Conservation (phyloP, 2,329 filamentous ascomycete species). For the Fusarium transvaalense region DNA sequence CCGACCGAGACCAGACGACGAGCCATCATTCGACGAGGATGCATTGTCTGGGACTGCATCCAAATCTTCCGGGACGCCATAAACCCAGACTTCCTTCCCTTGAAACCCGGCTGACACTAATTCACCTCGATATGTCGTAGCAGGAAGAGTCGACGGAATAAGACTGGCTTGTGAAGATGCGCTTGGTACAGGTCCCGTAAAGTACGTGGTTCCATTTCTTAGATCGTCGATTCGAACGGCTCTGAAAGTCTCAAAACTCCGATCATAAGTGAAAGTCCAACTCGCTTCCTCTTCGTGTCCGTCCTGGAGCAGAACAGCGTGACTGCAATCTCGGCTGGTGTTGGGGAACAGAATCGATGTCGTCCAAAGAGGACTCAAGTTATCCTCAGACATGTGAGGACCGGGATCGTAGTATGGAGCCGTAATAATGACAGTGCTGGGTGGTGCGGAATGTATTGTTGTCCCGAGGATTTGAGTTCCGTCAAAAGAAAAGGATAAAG, state of each 20-base stretch:
- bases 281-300: constrained; percentile 73
- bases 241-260: constrained; percentile 81
- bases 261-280: constrained; percentile 84
- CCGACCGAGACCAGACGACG: constrained; percentile 48
- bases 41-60: constrained; percentile 68
- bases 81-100: constrained; percentile 80
- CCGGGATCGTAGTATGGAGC: constrained; percentile 84
- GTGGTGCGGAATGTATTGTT: constrained; percentile 72
- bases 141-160: constrained; percentile 75
- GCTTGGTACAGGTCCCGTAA: constrained; percentile 75
- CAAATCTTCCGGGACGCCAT: constrained; percentile 80
- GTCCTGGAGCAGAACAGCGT: constrained; percentile 77
- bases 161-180: constrained; percentile 67
- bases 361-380: constrained; percentile 83
- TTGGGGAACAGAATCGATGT: constrained; percentile 88
- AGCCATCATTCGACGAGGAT: constrained; percentile 37
- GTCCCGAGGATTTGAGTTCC: constrained; percentile 84
- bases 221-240: constrained; percentile 81
- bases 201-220: constrained; percentile 82
- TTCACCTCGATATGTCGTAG: constrained; percentile 76
- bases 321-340: constrained; percentile 81
- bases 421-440: constrained; percentile 80
- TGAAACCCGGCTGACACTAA: constrained; percentile 80
- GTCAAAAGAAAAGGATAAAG: constrained; percentile 80
- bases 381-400: constrained; percentile 72